Conservation (phyloP, 139 green algal species). For the Chlamydomonas incerta region DNA sequence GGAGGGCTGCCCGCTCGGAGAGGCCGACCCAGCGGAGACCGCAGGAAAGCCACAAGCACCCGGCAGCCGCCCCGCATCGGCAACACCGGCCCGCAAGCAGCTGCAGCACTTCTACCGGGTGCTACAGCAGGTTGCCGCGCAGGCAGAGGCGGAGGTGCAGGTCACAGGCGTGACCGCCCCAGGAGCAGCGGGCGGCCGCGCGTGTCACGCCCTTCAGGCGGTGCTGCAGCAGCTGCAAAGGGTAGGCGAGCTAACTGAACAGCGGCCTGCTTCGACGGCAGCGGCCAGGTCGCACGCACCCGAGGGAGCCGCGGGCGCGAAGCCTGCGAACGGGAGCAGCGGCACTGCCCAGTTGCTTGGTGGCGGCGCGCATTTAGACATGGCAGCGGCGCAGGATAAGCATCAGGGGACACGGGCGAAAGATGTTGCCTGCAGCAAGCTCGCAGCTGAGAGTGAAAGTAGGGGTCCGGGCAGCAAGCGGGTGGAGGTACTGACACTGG, state of each 20-base stretch:
- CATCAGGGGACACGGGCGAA: no score
- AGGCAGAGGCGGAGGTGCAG: background rate
- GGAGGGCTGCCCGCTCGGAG: slow-evolving; percentile 6
- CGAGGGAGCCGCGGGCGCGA: no score
- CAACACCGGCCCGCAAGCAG: background rate
- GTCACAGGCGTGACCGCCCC: background rate
- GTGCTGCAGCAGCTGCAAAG: slow-evolving; percentile 2
- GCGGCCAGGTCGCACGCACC: no score
- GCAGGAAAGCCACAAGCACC: background rate
- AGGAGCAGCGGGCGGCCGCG: background rate
- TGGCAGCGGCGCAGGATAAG: no score
- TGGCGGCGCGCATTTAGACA: no score
- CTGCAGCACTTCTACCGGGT: slow-evolving; percentile 7
- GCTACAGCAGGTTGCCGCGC: background rate
- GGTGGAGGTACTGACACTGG: no score
- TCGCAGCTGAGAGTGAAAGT: no score
- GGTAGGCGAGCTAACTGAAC: background rate
- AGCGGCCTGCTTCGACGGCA: background rate
- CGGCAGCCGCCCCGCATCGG: background rate
- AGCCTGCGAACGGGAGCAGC: no score
- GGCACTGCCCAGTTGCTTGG: no score
- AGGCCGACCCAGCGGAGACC: background rate
- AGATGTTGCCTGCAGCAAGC: no score
- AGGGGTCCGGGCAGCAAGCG: no score
- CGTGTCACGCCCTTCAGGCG: background rate